Evolutionary conservation across 257 asterid species (phyloP).

Genomic region (Lycium ferocissimum): DNA sequence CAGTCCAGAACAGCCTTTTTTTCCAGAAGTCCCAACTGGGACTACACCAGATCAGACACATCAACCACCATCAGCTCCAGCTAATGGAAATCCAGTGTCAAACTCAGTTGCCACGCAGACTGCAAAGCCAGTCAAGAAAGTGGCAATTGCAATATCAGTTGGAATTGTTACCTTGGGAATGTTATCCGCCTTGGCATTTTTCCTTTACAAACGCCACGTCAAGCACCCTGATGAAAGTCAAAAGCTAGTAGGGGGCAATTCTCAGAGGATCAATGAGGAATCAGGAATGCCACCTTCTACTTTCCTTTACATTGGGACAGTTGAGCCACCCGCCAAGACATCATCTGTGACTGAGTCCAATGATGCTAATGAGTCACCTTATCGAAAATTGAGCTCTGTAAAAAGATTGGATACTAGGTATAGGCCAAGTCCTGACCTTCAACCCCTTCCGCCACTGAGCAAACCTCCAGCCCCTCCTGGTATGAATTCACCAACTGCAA

Average conservation of each 20-base stretch:
- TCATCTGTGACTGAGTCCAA: slow-evolving; percentile 44
- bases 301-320: slow-evolving; percentile 92
- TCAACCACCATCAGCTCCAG: slow-evolving; percentile 52
- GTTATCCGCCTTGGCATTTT: slow-evolving; percentile 67
- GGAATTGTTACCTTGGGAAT: slow-evolving; percentile 65
- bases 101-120: slow-evolving; percentile 47
- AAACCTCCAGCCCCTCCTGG: slow-evolving; percentile 78
- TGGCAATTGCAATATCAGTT: slow-evolving; percentile 66
- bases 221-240: slow-evolving; percentile 56
- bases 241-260: slow-evolving; percentile 63
- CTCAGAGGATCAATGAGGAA: slow-evolving; percentile 55
- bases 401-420: slow-evolving; percentile 71
- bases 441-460: slow-evolving; percentile 89
- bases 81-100: slow-evolving; percentile 46
- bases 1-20: slow-evolving; percentile 83
- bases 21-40: slow-evolving; percentile 76
- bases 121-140: slow-evolving; percentile 57
- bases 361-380: slow-evolving; percentile 65
- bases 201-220: slow-evolving; percentile 56
- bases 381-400: slow-evolving; percentile 64
- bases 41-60: slow-evolving; percentile 56
- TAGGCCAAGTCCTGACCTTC: slow-evolving; percentile 97
- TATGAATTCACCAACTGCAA: slow-evolving; percentile 79
- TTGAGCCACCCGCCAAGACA: slow-evolving; percentile 71
- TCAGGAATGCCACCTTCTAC: slow-evolving; percentile 76